phyloP scores from a whole-genome alignment of 108 stramenopile species.

The Stephanodiscus minutulus region DNA sequence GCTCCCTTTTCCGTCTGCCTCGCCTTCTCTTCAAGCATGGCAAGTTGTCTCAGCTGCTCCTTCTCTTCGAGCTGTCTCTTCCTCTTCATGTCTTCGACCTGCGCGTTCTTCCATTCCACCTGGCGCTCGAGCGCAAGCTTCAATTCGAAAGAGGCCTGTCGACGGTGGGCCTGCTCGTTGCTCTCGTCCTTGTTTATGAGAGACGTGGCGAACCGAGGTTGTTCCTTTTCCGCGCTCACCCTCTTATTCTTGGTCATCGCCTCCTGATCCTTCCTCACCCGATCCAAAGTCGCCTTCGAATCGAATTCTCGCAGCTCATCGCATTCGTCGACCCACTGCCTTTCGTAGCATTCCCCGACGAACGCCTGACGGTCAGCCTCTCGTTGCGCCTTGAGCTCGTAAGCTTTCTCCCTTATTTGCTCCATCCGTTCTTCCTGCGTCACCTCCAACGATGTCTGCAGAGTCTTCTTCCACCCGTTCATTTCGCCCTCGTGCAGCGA shows the following conservation, averaged over 20 bases:
- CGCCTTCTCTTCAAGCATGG: constrained; percentile 17
- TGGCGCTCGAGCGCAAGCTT: constrained; percentile 44
- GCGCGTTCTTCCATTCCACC: constrained; percentile 39
- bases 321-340: constrained; percentile 69
- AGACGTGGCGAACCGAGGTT: constrained; percentile 10
- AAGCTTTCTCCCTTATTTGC: constrained; percentile 42
- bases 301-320: constrained; percentile 73
- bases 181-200: constrained; percentile 28
- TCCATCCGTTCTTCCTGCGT: constrained; percentile 49
- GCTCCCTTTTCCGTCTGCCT: constrained; percentile 22
- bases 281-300: constrained; percentile 49
- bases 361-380: constrained; percentile 51
- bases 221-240: constrained; percentile 1
- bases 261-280: constrained; percentile 43
- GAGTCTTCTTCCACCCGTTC: constrained; percentile 34
- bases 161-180: constrained; percentile 5
- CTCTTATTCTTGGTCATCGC: constrained; percentile 20
- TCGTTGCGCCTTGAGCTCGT: constrained; percentile 36
- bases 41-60: constrained; percentile 24
- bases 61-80: constrained; percentile 40
- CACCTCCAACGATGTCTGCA: constrained; percentile 23
- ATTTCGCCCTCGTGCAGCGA: constrained; percentile 40
- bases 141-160: constrained; percentile 14
- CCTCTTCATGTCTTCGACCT: constrained; percentile 9
- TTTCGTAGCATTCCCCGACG: constrained; percentile 59